phyloP scores from a whole-genome alignment of 73 alveolate species.

The Blepharisma stoltei region DNA sequence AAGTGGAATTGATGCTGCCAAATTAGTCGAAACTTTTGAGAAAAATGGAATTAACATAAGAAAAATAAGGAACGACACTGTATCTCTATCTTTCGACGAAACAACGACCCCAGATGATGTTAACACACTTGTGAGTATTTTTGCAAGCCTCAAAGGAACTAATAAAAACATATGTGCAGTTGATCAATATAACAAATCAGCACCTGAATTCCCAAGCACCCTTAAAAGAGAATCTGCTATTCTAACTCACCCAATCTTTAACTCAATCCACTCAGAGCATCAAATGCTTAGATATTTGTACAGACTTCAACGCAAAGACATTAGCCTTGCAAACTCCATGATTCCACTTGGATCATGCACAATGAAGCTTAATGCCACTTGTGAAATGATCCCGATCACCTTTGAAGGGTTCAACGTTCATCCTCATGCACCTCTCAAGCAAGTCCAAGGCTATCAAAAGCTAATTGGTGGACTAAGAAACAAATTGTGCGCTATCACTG shows the following conservation, averaged over 20 bases:
- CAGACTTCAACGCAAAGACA: slow-evolving; percentile 70
- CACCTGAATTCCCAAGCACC: slow-evolving; percentile 22
- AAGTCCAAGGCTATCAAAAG: slow-evolving; percentile 76
- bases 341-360: slow-evolving; percentile 93
- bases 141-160: slow-evolving; percentile 42
- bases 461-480: slow-evolving; percentile 63
- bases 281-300: slow-evolving; percentile 88
- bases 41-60: slow-evolving; percentile 64
- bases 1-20: slow-evolving; percentile 21
- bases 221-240: slow-evolving; percentile 39
- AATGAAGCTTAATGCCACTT: slow-evolving; percentile 89
- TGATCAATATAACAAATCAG: not conserved
- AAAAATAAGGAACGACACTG: slow-evolving; percentile 40
- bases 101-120: slow-evolving; percentile 67
- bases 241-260: slow-evolving; percentile 70
- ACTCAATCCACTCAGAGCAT: slow-evolving; percentile 70
- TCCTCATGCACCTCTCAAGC: slow-evolving; percentile 84
- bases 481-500: slow-evolving; percentile 58
- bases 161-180: not conserved
- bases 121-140: slow-evolving; percentile 42
- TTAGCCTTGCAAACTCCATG: slow-evolving; percentile 71
- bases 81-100: slow-evolving; percentile 77
- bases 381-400: slow-evolving; percentile 85
- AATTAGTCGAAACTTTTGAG: slow-evolving; percentile 22
- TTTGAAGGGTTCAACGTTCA: slow-evolving; percentile 81